phyloP scores from a whole-genome alignment of 2,329 filamentous ascomycete genomes.

The Pseudogymnoascus sp. region DNA sequence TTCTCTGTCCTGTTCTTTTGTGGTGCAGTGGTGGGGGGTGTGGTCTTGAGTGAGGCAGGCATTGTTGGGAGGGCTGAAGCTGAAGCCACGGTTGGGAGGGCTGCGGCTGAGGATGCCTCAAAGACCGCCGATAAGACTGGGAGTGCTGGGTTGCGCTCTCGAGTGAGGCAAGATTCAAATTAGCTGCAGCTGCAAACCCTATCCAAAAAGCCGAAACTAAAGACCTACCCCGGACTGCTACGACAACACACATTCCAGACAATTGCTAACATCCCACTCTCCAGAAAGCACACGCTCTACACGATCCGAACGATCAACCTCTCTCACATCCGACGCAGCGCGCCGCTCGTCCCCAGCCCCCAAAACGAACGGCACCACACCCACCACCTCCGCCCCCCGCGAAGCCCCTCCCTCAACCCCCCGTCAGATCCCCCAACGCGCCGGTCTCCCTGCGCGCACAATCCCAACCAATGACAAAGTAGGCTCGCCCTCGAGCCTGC shows the following conservation, averaged over 20 bases:
- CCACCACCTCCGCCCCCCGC: constrained; percentile 13
- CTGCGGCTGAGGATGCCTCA: background rate
- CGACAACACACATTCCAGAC: constrained; percentile 14
- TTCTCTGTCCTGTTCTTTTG: constrained; percentile 8
- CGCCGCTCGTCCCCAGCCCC: background rate
- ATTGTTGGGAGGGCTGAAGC: background rate
- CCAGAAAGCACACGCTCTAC: constrained; percentile 6
- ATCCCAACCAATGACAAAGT: background rate
- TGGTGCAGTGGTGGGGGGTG: background rate
- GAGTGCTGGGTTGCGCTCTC: background rate
- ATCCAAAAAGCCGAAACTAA: background rate
- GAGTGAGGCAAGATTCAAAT: background rate
- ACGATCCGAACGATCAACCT: background rate
- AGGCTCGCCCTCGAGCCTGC: background rate
- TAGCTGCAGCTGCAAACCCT: background rate
- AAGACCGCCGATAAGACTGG: background rate
- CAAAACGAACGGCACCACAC: constrained; percentile 11
- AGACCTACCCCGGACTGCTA: constrained; percentile 10
- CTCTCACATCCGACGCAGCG: background rate
- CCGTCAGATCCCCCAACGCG: constrained; percentile 20
- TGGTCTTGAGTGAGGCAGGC: background rate
- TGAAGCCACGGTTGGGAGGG: background rate
- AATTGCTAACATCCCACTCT: constrained; percentile 7
- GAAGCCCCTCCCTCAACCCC: constrained; percentile 13
- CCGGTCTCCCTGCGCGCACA: constrained; percentile 19